A percentile compares a stretch with the other conserved stretches of the same genome.
Conservation (phyloP, 2,329 filamentous ascomycete species). For the Nemania sp. region DNA sequence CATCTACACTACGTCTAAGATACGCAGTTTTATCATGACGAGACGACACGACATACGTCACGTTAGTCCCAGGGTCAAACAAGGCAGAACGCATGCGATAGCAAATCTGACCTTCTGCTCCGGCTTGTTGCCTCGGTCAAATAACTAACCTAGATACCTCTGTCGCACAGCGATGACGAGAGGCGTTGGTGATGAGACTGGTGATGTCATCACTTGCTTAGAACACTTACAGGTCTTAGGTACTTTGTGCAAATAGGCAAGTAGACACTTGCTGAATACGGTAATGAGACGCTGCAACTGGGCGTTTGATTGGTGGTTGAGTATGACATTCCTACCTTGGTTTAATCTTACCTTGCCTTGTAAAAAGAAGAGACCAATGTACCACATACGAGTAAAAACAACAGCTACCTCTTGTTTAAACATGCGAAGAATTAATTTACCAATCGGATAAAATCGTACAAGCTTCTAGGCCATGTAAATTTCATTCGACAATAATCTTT, state of each 20-base stretch:
- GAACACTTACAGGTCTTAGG: too few relatives aligned
- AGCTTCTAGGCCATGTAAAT: too few relatives aligned
- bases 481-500: too few relatives aligned
- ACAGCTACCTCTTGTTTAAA: too few relatives aligned
- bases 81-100: constrained; percentile 1
- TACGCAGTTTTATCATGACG: not conserved
- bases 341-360: too few relatives aligned
- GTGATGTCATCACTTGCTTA: constrained; percentile 11
- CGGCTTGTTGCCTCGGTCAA: not conserved
- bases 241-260: not conserved
- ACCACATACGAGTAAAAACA: too few relatives aligned
- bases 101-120: not conserved
- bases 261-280: not conserved
- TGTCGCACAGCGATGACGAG: constrained; percentile 9
- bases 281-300: not conserved
- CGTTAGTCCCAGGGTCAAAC: not conserved
- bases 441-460: too few relatives aligned
- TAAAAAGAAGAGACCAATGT: too few relatives aligned
- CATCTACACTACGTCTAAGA: too few relatives aligned
- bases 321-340: not conserved
- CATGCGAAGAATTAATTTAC: too few relatives aligned
- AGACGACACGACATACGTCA: constrained; percentile 5
- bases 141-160: too few relatives aligned
- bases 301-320: constrained; percentile 1
- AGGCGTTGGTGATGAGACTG: not conserved